Base-by-base conservation (phyloP, 1,139 yeast genomes). In the Magnusiomyces magnusii region DNA sequence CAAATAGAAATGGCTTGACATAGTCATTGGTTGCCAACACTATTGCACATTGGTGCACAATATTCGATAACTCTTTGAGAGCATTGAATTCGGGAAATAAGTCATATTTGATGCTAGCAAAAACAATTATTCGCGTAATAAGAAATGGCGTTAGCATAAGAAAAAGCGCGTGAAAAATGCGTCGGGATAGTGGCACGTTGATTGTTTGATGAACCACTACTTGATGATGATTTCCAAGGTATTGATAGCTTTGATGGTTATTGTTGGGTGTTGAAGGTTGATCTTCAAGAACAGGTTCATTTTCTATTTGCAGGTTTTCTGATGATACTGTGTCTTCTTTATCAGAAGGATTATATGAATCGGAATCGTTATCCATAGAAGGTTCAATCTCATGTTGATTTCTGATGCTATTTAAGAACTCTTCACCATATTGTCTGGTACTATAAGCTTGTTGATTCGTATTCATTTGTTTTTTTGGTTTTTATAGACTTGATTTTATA, bases 81-180 rank as follows among this genome's bases (percentile, higher is more conserved):
- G 5, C 21, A 34, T 47, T 17, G 36, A 42, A 27, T 10, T 28
- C 53, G 13, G 56, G 54, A 27, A 56, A 56, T 3, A 57, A 27
- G 27, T 51, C 23, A 34, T 42, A 54, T 31, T 54, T 57, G 23
- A 57, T 42, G 13, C 51, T 41, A 1, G 52, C 36, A 55, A 55
- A 57, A 27, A 24, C 39, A 17, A 57, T 44, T 19, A 57, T 13
- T 13, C 59, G 47, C 3, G 53, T 42, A 10, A 54, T 42, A 21
- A 54, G 21, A 21, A 54, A 41, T n/a, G 59, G 57, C 15, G 52
- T 44, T n/a, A 54, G 57, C 42, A 50, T 51, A 9, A 54, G 47
- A 34, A 54, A 54, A 15, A 57, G 41, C 3, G 57, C 57, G 25
- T 57, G 59, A 15, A 54, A 49, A 41, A 57, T n/a, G 1, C 59